A percentile compares a stretch with the other conserved stretches of the same genome.
Evolutionary conservation across 2,329 filamentous ascomycete genomes (phyloP).

Genomic region (Diaporthe vexans): DNA sequence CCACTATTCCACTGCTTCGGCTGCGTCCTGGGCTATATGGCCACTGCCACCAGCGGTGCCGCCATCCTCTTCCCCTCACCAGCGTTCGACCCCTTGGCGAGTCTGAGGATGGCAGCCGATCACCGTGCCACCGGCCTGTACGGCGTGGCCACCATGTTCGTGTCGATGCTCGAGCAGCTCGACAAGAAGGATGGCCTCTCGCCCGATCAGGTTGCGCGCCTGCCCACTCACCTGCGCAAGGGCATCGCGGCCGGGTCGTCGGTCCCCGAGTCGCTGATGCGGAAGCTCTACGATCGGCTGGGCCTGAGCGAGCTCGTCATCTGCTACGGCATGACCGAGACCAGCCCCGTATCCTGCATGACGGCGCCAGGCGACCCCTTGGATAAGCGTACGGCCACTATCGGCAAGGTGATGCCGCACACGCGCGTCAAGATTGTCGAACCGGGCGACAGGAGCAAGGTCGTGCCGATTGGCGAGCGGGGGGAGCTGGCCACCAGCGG

Average conservation of each 20-base stretch:
- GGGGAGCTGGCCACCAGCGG: slow-evolving; percentile 89
- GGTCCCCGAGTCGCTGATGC: slow-evolving; percentile 88
- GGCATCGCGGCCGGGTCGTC: slow-evolving; percentile 91
- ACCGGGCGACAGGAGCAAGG: slow-evolving; percentile 68
- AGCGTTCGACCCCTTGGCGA: slow-evolving; percentile 84
- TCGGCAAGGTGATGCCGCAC: slow-evolving; percentile 88
- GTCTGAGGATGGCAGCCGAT: slow-evolving; percentile 70
- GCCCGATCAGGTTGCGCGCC: slow-evolving; percentile 41
- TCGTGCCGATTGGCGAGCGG: slow-evolving; percentile 74
- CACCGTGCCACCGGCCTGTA: slow-evolving; percentile 77
- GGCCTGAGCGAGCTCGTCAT: slow-evolving; percentile 89
- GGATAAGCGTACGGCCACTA: slow-evolving; percentile 78
- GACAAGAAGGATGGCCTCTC: slow-evolving; percentile 25
- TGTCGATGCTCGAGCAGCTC: slow-evolving; percentile 86
- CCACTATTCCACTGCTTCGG: slow-evolving; percentile 95
- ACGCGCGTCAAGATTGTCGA: slow-evolving; percentile 83
- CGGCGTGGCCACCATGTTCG: slow-evolving; percentile 95
- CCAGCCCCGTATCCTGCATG: slow-evolving; percentile 83
- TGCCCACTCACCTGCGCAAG: slow-evolving; percentile 73
- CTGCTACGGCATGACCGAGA: slow-evolving; percentile 98
- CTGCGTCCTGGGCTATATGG: slow-evolving; percentile 94
- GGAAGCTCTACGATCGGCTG: slow-evolving; percentile 77
- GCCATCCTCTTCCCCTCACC: slow-evolving; percentile 88
- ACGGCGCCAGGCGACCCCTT: slow-evolving; percentile 83
- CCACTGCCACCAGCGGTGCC: slow-evolving; percentile 84